Evolutionary conservation across 345 rosid genomes (phyloP).

Genomic region (Firmiana major): DNA sequence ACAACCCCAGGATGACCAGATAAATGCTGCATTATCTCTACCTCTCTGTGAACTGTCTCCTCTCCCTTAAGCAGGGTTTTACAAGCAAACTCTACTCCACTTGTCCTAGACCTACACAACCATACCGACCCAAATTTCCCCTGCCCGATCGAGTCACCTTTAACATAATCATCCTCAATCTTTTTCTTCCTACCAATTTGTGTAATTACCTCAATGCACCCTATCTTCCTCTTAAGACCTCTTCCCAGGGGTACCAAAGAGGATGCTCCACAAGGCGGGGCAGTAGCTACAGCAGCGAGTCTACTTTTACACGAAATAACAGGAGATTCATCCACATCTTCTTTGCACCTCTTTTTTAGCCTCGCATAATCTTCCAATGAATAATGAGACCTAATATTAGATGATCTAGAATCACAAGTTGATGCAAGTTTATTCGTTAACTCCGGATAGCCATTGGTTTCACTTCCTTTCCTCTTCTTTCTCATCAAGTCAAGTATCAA

Average conservation of each 20-base stretch:
- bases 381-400: constrained; percentile 60
- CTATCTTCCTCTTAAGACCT: constrained; percentile 96
- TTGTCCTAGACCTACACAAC: constrained; percentile 55
- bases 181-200: constrained; percentile 79
- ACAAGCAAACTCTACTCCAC: constrained; percentile 69
- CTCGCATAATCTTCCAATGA: constrained; percentile 77
- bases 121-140: constrained; percentile 90
- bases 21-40: constrained; percentile 97
- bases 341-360: constrained; percentile 74
- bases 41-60: constrained; percentile 88
- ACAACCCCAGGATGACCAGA: constrained; percentile 94
- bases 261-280: constrained; percentile 90
- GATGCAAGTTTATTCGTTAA: constrained; percentile 29
- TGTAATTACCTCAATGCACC: constrained; percentile 81
- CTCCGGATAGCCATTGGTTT: constrained; percentile 41
- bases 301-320: constrained; percentile 67
- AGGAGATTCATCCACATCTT: constrained; percentile 47
- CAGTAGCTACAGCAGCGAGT: constrained; percentile 81
- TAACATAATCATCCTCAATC: constrained; percentile 67
- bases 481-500: constrained; percentile 56
- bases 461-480: constrained; percentile 94
- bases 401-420: constrained; percentile 36
- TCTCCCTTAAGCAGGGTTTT: constrained; percentile 82
- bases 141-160: constrained; percentile 58
- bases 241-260: constrained; percentile 70